Percentiles rank a stretch among this genome's conserved stretches.
phyloP scores from a whole-genome alignment of 129 eudicot species.

The Tanacetum coccineum region DNA sequence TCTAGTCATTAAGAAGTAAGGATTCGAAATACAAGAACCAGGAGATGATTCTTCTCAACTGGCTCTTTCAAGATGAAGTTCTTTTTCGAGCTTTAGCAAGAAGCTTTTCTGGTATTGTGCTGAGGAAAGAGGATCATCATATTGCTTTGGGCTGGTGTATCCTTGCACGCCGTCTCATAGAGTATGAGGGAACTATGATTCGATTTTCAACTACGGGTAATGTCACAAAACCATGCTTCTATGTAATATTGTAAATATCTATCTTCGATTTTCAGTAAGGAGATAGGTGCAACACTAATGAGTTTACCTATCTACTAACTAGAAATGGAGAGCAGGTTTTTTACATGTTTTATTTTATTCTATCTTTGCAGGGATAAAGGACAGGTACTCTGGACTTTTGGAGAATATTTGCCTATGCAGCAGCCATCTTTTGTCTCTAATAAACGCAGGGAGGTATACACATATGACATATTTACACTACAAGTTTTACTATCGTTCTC shows the following conservation, averaged over 20 bases:
- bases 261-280: neutral
- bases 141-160: slow-evolving; percentile 86
- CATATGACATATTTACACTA: neutral
- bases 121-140: slow-evolving; percentile 72
- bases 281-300: neutral
- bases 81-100: slow-evolving; percentile 47
- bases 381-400: slow-evolving; percentile 49
- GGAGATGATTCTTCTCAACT: slow-evolving; percentile 69
- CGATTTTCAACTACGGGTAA: slow-evolving; percentile 50
- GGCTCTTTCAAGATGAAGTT: slow-evolving; percentile 80
- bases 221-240: slow-evolving; percentile 16
- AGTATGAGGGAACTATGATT: slow-evolving; percentile 50
- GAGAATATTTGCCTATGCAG: slow-evolving; percentile 44
- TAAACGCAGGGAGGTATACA: slow-evolving; percentile 65
- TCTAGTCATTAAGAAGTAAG: slow-evolving; percentile 55
- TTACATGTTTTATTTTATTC: neutral
- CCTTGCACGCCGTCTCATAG: slow-evolving; percentile 69
- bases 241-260: neutral
- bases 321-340: neutral
- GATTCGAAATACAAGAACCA: slow-evolving; percentile 52
- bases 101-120: slow-evolving; percentile 45
- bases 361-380: slow-evolving; percentile 52
- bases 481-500: neutral
- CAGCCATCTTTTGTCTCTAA: slow-evolving; percentile 39
- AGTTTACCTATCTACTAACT: too few relatives aligned